These are phyloP conservation scores for Mycena sanguinolenta DNA, from an alignment of 768 basidiomycete genomes.

Conservation along the genomic window DNA sequence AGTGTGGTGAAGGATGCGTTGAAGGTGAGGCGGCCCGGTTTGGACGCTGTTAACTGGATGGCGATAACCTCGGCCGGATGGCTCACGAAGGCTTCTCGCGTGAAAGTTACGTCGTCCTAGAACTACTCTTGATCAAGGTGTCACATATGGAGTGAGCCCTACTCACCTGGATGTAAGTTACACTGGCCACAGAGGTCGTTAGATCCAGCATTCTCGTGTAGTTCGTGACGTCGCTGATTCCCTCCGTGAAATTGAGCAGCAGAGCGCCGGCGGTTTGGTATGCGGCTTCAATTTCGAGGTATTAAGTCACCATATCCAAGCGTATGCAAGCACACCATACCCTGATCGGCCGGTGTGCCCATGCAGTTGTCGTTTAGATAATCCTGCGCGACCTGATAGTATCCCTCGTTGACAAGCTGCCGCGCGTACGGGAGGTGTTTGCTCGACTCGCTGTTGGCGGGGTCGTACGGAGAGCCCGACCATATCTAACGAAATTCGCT, in stretches of 20 bases:
- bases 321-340: background rate
- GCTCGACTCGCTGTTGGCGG: conserved; percentile 17
- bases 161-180: conserved; percentile 14
- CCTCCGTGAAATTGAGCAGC: conserved; percentile 18
- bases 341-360: conserved; percentile 17
- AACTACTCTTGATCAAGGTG: too few relatives aligned
- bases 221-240: conserved; percentile 13
- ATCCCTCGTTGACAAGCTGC: conserved; percentile 20
- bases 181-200: conserved; percentile 21
- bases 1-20: conserved; percentile 19
- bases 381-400: conserved; percentile 20
- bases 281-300: background rate
- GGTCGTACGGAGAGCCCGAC: conserved; percentile 27
- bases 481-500: too few relatives aligned
- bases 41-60: conserved; percentile 9
- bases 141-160: too few relatives aligned
- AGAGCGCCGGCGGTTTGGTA: conserved; percentile 23
- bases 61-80: conserved; percentile 24
- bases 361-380: conserved; percentile 23
- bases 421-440: conserved; percentile 8
- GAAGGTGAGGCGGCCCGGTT: conserved; percentile 4
- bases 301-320: background rate
- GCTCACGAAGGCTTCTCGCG: conserved; percentile 19
- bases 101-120: conserved; percentile 20
- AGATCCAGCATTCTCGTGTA: conserved; percentile 22